Base-by-base conservation (phyloP, 768 basidiomycete species). In the Pleurotus cornucopiae region DNA sequence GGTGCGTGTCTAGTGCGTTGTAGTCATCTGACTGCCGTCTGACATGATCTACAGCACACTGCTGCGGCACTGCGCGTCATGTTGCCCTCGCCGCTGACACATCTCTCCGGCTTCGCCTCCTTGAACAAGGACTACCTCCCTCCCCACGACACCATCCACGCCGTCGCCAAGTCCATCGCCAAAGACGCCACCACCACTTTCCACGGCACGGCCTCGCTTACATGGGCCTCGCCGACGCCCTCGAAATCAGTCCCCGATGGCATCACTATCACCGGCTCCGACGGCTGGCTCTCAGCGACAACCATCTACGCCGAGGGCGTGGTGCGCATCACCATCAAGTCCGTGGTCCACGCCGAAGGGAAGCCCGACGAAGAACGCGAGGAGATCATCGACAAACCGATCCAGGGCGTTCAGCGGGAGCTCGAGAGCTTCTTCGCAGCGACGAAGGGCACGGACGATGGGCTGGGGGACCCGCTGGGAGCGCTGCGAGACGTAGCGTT, bases 111-210 rank as follows among this genome's bases (percentile, higher is more conserved):
- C 2, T 80, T 83, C 63, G 78, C 88, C 7, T 82, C 86, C 3
- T 76, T 91, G 37, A 86, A 86, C 69, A 80, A 85, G 60, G 77
- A 84, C 12, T 84, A 85, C 67, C 82, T 94, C 38, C 75, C 79
- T 2, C 93, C 92, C 0, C 82, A 86, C 62, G 93, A 95, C 73
- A 93, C 91, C 6, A 80, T 96, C 62, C 76, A 83, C 60, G 74
- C 81, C 18, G 65, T 83, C 58, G 70, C 80, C 57, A 74, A 76
- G 57, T 34, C 30, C 7, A 34, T 34, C 30, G 78, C 81, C 30
- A 82, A 79, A 18, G 70, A 76, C 40, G 11, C 30, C 30, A 34
- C 30, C 30, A 34, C 30, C 7, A 52, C 73, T 40, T 72, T 76
- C 51, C 82, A 84, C 56, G 89, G 88, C 6, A 77, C 78, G 40